Evolutionary conservation across 2,329 filamentous ascomycete genomes (phyloP).

Genomic region (Aspergillus sp.): DNA sequence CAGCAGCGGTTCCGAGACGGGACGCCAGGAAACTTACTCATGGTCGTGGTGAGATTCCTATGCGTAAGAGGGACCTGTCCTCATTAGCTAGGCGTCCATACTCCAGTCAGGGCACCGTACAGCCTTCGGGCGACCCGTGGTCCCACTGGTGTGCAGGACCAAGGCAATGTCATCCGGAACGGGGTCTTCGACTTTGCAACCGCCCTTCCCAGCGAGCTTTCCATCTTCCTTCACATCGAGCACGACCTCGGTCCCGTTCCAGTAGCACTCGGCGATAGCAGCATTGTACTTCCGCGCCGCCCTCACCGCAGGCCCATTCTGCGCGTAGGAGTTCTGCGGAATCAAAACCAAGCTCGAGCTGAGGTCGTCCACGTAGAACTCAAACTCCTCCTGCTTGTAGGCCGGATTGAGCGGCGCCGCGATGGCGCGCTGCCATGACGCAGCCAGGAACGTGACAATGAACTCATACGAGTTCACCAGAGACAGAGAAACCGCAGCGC

Average conservation of each 20-base stretch:
- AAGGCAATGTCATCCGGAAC: slow-evolving; percentile 71
- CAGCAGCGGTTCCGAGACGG: not conserved
- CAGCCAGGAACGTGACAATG: slow-evolving; percentile 77
- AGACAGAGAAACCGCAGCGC: slow-evolving; percentile 70
- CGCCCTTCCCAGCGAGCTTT: slow-evolving; percentile 48
- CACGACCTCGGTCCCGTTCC: slow-evolving; percentile 60
- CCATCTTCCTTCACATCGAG: slow-evolving; percentile 70
- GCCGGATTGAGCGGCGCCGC: slow-evolving; percentile 80
- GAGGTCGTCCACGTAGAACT: slow-evolving; percentile 85
- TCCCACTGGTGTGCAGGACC: slow-evolving; percentile 75
- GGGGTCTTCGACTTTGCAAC: slow-evolving; percentile 43
- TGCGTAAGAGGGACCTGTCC: slow-evolving; percentile 64
- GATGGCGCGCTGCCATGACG: slow-evolving; percentile 72
- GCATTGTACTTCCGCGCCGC: slow-evolving; percentile 71
- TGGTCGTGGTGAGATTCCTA: slow-evolving; percentile 69
- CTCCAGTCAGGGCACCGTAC: slow-evolving; percentile 34
- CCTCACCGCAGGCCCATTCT: slow-evolving; percentile 61
- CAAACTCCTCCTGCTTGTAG: slow-evolving; percentile 84
- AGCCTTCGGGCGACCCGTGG: slow-evolving; percentile 76
- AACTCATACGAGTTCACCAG: slow-evolving; percentile 81
- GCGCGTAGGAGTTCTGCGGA: slow-evolving; percentile 58
- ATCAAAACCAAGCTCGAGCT: slow-evolving; percentile 70
- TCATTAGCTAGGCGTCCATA: slow-evolving; percentile 4
- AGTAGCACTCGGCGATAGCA: slow-evolving; percentile 80
- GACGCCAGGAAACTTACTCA: slow-evolving; percentile 45